Evolutionary conservation across 2,329 filamentous ascomycete species (phyloP), one percentile per base, ranked within the genome.

Genomic region (Hirsutella rhossiliensis): DNA sequence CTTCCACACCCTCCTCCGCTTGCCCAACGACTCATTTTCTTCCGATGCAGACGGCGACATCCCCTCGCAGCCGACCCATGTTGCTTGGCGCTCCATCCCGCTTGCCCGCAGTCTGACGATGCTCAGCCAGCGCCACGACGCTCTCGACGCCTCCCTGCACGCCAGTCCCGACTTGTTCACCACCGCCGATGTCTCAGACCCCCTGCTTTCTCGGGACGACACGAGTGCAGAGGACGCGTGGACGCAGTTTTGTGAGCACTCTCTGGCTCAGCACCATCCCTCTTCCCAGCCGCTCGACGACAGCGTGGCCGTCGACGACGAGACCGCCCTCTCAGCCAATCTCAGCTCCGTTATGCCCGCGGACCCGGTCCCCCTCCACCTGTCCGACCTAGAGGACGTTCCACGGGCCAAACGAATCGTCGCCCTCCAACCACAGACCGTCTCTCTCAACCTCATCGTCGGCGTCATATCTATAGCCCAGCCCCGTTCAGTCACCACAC

Each of bases 381-480:
- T 65, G 50, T 56, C 67, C 28, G 70, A 87, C 54, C 67, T 96
- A 13, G 72, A 74, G 43, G 76, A 82, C 47, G 68, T 96, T 11
- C 89, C 89, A 0, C 72, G 70, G 18, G 81, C 85, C 0, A 56
- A 59, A 3, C 76, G 84, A 53, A 69, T 95, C 6, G 58, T 70
- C 11, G 74, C 74, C 0, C 82, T 94, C 40, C 68, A 73, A 28
- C 89, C 88, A 0, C 84, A 88, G 56, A 94, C 87, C 0, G 78
- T 89, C 57, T 88, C 87, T 0, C 76, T 89, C 23, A 87, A 88
- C 58, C 61, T 95, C 6, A 74, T 96, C n/a, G 85, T 80, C 11
- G 86, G 82, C 3, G 69, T 96, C 40, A 81, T 94, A 48, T 79
- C 82, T 12, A 72, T 87, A 41, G 73, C 82, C 1, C 72, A 79